Percentiles rank a stretch among this genome's conserved stretches.
phyloP scores from a whole-genome alignment of 1,139 yeast genomes.

The Magnusiomyces fungicola region DNA sequence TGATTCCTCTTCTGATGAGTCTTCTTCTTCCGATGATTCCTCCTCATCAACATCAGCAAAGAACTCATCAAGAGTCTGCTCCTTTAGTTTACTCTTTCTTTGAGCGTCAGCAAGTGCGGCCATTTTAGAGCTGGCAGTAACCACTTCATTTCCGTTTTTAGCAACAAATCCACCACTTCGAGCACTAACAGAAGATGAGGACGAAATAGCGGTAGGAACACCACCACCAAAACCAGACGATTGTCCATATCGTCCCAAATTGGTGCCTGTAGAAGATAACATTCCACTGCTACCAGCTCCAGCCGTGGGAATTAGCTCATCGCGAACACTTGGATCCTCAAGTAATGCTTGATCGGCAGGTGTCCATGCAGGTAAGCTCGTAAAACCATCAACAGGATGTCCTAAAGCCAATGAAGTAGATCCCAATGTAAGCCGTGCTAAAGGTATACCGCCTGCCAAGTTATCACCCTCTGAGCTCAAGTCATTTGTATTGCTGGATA shows the following conservation, averaged over 20 bases:
- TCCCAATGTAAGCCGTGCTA: constrained; percentile 27
- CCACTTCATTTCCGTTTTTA: constrained; percentile 10
- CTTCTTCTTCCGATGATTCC: constrained; percentile 39
- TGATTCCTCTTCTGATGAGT: constrained; percentile 6
- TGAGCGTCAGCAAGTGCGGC: constrained; percentile 1
- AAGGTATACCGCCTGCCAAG: constrained; percentile 11
- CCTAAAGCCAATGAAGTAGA: constrained; percentile 31
- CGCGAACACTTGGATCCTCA: constrained; percentile 27
- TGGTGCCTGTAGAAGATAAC: background rate
- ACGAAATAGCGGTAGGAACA: background rate
- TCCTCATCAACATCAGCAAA: constrained; percentile 47
- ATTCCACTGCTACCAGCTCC: background rate
- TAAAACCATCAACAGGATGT: constrained; percentile 28
- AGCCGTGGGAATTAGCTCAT: constrained; percentile 18
- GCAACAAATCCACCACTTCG: constrained; percentile 7
- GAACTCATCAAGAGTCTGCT: constrained; percentile 81
- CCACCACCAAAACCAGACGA: no score
- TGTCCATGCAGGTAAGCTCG: constrained; percentile 30
- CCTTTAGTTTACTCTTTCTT: constrained; percentile 37
- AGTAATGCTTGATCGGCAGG: constrained; percentile 19
- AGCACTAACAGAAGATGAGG: background rate
- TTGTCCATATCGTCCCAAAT: background rate
- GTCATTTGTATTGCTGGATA: no score
- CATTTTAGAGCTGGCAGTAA: no score
- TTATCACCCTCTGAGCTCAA: no score